Percentiles rank a stretch among this genome's conserved stretches.
phyloP scores from a whole-genome alignment of 1,284 basidiomycete species.

The Cryptococcus sp. region DNA sequence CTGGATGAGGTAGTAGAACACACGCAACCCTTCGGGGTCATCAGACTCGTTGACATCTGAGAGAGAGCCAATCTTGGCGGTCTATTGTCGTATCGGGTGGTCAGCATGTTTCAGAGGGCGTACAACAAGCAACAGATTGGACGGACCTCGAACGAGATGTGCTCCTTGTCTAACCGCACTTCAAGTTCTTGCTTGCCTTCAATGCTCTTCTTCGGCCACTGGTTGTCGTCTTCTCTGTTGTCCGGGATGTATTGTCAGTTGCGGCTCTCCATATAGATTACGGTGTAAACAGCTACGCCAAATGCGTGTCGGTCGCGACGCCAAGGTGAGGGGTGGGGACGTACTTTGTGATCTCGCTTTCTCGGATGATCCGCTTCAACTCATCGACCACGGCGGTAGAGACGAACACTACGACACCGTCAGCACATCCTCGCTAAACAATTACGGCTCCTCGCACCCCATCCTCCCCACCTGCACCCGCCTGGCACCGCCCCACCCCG shows the following conservation, averaged over 20 bases:
- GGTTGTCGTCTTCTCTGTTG: slow-evolving; percentile 88
- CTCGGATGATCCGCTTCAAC: slow-evolving; percentile 88
- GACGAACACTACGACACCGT: slow-evolving; percentile 73
- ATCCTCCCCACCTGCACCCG: neutral
- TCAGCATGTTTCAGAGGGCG: neutral
- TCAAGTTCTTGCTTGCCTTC: slow-evolving; percentile 98
- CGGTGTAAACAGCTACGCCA: too few relatives aligned
- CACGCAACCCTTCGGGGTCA: slow-evolving; percentile 95
- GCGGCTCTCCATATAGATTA: neutral
- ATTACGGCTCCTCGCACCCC: neutral
- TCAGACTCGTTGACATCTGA: slow-evolving; percentile 96
- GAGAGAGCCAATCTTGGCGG: slow-evolving; percentile 93
- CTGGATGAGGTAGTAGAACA: slow-evolving; percentile 98
- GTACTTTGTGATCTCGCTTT: slow-evolving; percentile 93
- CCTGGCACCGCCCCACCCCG: neutral
- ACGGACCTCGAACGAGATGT: slow-evolving; percentile 93
- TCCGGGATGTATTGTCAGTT: neutral
- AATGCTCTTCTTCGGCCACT: slow-evolving; percentile 98
- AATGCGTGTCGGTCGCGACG: too few relatives aligned
- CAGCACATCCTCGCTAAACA: neutral
- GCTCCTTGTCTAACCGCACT: slow-evolving; percentile 87
- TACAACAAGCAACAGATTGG: neutral
- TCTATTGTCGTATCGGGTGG: slow-evolving; percentile 55
- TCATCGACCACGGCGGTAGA: slow-evolving; percentile 88
- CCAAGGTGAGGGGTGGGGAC: slow-evolving; percentile 32